A percentile compares a stretch with the other conserved stretches of the same genome.
phyloP scores from a whole-genome alignment of 208 protist genomes.

The Leishmania mexicana region DNA sequence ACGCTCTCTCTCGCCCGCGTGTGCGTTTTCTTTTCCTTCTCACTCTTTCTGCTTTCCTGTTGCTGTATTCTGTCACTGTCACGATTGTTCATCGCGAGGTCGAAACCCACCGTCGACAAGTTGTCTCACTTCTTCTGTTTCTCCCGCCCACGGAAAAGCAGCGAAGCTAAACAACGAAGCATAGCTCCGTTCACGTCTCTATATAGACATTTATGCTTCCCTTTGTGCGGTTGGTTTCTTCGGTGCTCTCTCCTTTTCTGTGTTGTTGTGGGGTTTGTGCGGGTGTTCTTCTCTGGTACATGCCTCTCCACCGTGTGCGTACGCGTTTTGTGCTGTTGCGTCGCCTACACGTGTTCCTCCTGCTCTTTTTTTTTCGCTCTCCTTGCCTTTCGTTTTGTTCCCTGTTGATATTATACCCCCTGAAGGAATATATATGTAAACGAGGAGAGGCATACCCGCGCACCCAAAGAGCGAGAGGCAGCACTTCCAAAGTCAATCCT shows the following conservation, averaged over 20 bases:
- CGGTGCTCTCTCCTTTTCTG: not conserved
- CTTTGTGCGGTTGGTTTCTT: not conserved
- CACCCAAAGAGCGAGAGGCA: not conserved
- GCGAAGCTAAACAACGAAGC: not conserved
- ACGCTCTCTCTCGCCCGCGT: not conserved
- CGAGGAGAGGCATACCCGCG: not conserved
- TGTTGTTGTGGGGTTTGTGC: not conserved
- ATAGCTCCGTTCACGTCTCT: not conserved
- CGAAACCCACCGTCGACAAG: conserved; percentile 6
- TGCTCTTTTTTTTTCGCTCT: conserved; percentile 8
- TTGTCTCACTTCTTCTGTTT: not conserved
- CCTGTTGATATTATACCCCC: not conserved
- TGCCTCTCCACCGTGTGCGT: not conserved
- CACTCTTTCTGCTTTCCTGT: conserved; percentile 2
- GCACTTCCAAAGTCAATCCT: not conserved
- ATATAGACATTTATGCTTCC: not conserved
- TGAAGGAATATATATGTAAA: not conserved
- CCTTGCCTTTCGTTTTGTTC: not conserved
- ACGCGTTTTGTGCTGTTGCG: not conserved
- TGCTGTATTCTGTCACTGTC: conserved; percentile 7
- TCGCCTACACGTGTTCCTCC: not conserved
- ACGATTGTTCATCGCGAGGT: not conserved
- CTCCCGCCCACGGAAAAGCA: not conserved
- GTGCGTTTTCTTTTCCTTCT: conserved; percentile 7
- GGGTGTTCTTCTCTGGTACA: not conserved